These are phyloP conservation scores for Tylopilus rubrobrunneus DNA, from an alignment of 768 basidiomycete genomes.

Conservation along the genomic window DNA sequence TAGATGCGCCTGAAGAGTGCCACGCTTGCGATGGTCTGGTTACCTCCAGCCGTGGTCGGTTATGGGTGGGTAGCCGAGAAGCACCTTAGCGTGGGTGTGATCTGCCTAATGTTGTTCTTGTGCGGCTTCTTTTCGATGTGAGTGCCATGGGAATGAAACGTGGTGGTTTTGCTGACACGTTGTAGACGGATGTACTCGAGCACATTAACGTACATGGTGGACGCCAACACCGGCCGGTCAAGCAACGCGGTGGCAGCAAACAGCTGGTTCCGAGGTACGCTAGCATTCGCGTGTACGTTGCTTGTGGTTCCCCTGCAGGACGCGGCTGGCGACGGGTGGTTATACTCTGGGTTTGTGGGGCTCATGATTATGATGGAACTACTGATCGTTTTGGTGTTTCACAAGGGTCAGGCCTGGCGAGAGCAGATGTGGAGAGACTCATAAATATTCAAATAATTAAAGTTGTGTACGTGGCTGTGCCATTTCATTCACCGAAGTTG, in stretches of 20 bases:
- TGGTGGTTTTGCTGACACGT: slow-evolving; percentile 1
- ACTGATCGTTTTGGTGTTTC: slow-evolving; percentile 56
- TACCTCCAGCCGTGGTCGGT: slow-evolving; percentile 57
- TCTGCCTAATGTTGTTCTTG: slow-evolving; percentile 70
- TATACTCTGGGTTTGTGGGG: slow-evolving; percentile 66
- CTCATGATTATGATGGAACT: slow-evolving; percentile 50
- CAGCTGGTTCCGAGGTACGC: slow-evolving; percentile 66
- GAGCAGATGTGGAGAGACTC: slow-evolving; percentile 26
- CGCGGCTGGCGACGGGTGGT: slow-evolving; percentile 72
- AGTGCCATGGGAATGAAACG: slow-evolving; percentile 19
- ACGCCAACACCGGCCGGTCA: slow-evolving; percentile 79
- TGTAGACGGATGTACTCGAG: slow-evolving; percentile 58
- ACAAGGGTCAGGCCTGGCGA: slow-evolving; percentile 61
- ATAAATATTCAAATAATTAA: slow-evolving; percentile 4
- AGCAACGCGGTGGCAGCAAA: slow-evolving; percentile 74
- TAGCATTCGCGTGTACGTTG: slow-evolving; percentile 68
- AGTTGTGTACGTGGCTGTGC: slow-evolving; percentile 18
- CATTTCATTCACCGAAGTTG: slow-evolving; percentile 14
- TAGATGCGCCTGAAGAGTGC: slow-evolving; percentile 75
- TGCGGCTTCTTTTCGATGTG: slow-evolving; percentile 75
- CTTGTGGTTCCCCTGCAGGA: slow-evolving; percentile 73
- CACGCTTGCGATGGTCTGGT: slow-evolving; percentile 46
- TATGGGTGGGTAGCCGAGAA: slow-evolving; percentile 75
- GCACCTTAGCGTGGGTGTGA: slow-evolving; percentile 58
- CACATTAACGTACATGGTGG: slow-evolving; percentile 81